Percentiles rank a stretch among this genome's conserved stretches.
These are phyloP conservation scores for Trametes hirsuta DNA, from an alignment of 1,284 basidiomycete genomes.

Conservation along the genomic window DNA sequence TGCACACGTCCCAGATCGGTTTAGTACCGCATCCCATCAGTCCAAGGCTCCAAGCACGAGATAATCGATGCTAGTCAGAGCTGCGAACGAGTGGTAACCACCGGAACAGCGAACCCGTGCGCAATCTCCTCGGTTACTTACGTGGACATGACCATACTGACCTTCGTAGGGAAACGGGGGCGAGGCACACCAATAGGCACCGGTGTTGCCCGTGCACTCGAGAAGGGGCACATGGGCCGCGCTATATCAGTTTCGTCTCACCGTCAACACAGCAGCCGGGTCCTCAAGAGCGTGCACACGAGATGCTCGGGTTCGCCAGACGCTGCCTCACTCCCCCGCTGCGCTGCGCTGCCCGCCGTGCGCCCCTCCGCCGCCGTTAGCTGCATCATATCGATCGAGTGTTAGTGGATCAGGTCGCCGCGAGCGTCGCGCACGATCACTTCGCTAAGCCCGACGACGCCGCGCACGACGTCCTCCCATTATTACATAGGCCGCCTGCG, in stretches of 20 bases:
- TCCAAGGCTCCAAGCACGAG: constrained; percentile 9
- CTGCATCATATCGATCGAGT: constrained; percentile 18
- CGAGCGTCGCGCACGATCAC: constrained; percentile 13
- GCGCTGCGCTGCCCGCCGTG: background rate
- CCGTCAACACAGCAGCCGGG: constrained; percentile 16
- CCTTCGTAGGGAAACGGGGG: constrained; percentile 7
- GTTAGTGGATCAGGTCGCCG: constrained; percentile 15
- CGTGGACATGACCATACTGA: constrained; percentile 23
- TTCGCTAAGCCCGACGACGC: constrained; percentile 5
- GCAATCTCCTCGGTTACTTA: constrained; percentile 18
- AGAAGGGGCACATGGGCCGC: constrained; percentile 9
- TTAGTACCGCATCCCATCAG: constrained; percentile 6
- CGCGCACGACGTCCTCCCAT: background rate
- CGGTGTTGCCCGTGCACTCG: constrained; percentile 8
- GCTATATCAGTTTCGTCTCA: constrained; percentile 17
- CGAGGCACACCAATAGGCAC: constrained; percentile 17
- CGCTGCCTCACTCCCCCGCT: background rate
- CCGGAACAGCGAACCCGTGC: constrained; percentile 1
- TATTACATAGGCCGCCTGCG: no score
- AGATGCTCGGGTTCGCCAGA: constrained; percentile 5
- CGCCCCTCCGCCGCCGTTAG: background rate
- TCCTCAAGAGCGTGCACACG: constrained; percentile 13
- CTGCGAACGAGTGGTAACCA: background rate
- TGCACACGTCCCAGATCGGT: constrained; percentile 3
- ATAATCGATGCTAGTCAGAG: constrained; percentile 8